phyloP scores from a whole-genome alignment of 2,329 filamentous ascomycete species.

The Mycocentrospora acerina region DNA sequence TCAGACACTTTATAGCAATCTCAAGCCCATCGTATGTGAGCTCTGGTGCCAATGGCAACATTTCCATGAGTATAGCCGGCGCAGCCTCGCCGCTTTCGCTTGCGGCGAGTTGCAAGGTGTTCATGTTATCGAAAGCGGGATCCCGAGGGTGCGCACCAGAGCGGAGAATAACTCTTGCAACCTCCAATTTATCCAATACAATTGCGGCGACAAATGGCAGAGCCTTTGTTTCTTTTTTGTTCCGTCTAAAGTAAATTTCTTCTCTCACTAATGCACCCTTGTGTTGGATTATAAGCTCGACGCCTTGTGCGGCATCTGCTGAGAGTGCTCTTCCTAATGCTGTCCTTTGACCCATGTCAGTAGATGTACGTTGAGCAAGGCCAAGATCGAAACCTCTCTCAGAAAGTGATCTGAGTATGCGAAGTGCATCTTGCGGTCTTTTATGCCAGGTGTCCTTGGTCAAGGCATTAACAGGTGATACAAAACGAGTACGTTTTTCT shows the following conservation, averaged over 20 bases:
- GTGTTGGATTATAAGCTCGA: slow-evolving; percentile 18
- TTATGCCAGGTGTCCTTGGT: slow-evolving; percentile 22
- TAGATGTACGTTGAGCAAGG: slow-evolving; percentile 15
- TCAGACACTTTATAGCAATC: slow-evolving; percentile 14
- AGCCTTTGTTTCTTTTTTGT: slow-evolving; percentile 17
- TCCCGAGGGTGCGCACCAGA: slow-evolving; percentile 19
- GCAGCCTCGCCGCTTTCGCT: slow-evolving; percentile 12
- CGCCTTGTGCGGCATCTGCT: slow-evolving; percentile 18
- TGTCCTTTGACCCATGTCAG: slow-evolving; percentile 15
- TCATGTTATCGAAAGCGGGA: slow-evolving; percentile 19
- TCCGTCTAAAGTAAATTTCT: slow-evolving; percentile 16
- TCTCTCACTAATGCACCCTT: slow-evolving; percentile 15
- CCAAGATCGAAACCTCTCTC: slow-evolving; percentile 15
- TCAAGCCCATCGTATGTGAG: slow-evolving; percentile 19
- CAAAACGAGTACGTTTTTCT: slow-evolving; percentile 15
- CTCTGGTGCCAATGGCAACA: slow-evolving; percentile 16
- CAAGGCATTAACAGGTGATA: slow-evolving; percentile 17
- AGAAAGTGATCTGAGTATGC: slow-evolving; percentile 16
- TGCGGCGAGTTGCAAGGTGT: slow-evolving; percentile 15
- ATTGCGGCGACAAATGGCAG: slow-evolving; percentile 17
- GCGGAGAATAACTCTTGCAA: slow-evolving; percentile 15
- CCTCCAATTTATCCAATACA: slow-evolving; percentile 12
- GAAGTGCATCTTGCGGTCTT: slow-evolving; percentile 20
- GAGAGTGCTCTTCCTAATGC: slow-evolving; percentile 15
- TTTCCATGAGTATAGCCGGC: slow-evolving; percentile 15